A percentile compares a stretch with the other conserved stretches of the same genome.
These are phyloP conservation scores for Litchi chinensis DNA, from an alignment of 345 rosid genomes.

Conservation along the genomic window DNA sequence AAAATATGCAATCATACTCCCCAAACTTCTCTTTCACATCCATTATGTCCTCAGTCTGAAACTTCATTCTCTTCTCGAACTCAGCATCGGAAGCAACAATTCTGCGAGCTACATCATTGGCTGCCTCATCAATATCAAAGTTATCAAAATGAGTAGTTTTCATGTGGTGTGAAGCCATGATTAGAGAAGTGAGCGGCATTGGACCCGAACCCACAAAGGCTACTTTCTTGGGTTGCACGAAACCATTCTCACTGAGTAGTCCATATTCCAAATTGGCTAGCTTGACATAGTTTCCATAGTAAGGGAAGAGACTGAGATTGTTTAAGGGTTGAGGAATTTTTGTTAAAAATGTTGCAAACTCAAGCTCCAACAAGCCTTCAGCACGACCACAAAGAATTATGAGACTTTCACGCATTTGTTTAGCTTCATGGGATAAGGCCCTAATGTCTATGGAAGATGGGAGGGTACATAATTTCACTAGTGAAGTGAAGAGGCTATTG, in stretches of 20 bases:
- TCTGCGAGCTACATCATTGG: slow-evolving; percentile 30
- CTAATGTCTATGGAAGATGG: slow-evolving; percentile 29
- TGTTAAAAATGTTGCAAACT: slow-evolving; percentile 34
- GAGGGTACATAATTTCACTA: slow-evolving; percentile 30
- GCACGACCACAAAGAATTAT: slow-evolving; percentile 35
- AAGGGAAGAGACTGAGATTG: slow-evolving; percentile 39
- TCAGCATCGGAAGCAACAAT: slow-evolving; percentile 30
- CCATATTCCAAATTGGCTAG: slow-evolving; percentile 31
- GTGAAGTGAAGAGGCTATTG: slow-evolving; percentile 29
- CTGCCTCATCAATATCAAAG: slow-evolving; percentile 36
- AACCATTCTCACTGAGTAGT: slow-evolving; percentile 30
- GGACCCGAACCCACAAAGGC: slow-evolving; percentile 51
- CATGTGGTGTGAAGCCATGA: slow-evolving; percentile 43
- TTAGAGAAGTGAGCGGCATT: slow-evolving; percentile 47
- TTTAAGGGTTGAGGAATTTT: slow-evolving; percentile 28
- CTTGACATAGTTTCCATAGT: slow-evolving; percentile 41
- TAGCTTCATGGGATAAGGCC: slow-evolving; percentile 16
- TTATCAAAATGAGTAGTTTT: slow-evolving; percentile 36
- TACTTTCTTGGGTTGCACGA: slow-evolving; percentile 35
- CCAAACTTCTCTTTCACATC: slow-evolving; percentile 33
- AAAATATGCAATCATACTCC: slow-evolving; percentile 40
- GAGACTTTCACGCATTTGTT: slow-evolving; percentile 33
- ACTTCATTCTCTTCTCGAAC: slow-evolving; percentile 41
- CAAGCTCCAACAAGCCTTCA: slow-evolving; percentile 44
- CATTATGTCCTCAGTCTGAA: slow-evolving; percentile 32